Base-by-base conservation (phyloP, 306 rosid genomes). In the Sicyos baderoa region DNA sequence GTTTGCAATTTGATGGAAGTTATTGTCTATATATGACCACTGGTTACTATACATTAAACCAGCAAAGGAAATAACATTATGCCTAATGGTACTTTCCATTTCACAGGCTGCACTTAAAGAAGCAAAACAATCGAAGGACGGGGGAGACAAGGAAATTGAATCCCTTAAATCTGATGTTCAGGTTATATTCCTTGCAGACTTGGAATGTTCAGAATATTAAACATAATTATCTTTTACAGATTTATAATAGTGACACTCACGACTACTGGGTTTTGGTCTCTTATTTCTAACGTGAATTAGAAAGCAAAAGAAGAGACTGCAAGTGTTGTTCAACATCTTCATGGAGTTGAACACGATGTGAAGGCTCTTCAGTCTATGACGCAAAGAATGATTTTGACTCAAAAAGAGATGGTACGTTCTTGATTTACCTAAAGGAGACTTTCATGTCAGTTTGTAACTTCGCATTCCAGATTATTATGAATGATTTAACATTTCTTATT, bases 371-470 rank as follows among this genome's bases (percentile, higher is more conserved):
- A 79, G 63, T 83, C 88, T 76, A 88, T 84, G 90, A 89, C 98
- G n/a, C 97, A 93, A 61, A 88, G 98, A 82, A 93, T 93, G 98
- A 81, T 90, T 76, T 81, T 89, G 84, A 89, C 94, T 78, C 98
- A 88, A 76, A 85, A 93, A 88, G 98, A 93, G 75, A 89, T 93
- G 98, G 98, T 89, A 71, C 62, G 77, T 79, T 25, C 55, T 72
- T 68, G 66, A 51, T 13, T 59, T 9, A 52, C 68, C 76, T 22
- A 59, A 35, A 55, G 79, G 56, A 76, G 59, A 74, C 17, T 29
- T 19, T 64, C 23, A 9, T 45, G 37, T 58, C 76, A 44, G 29
- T 74, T 51, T 72, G 71, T 63, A 32, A n/a, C n/a, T n/a, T n/a
- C n/a, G n/a, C n/a, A n/a, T n/a, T n/a, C n/a, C n/a, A 72, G 58